phyloP scores from a whole-genome alignment of 257 asterid species.

The Solanum appendiculatum region DNA sequence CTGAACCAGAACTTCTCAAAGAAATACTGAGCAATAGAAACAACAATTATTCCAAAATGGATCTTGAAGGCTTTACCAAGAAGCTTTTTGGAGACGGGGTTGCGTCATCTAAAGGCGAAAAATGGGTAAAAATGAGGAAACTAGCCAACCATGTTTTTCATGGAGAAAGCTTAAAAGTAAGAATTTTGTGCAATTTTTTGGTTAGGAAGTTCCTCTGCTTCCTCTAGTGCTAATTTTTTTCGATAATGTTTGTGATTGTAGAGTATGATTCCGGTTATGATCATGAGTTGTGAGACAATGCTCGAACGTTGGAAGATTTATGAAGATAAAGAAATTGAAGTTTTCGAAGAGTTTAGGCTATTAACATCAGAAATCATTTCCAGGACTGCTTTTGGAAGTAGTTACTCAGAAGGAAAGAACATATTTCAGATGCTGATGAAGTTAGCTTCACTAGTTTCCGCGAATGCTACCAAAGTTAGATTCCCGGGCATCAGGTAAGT shows the following conservation, averaged over 20 bases:
- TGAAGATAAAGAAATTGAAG: slow-evolving; percentile 43
- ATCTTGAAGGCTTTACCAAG: slow-evolving; percentile 47
- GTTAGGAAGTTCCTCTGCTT: not conserved
- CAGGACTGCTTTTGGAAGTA: slow-evolving; percentile 68
- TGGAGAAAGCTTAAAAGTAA: slow-evolving; percentile 45
- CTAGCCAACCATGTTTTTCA: slow-evolving; percentile 53
- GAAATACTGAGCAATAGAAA: slow-evolving; percentile 45
- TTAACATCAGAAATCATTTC: slow-evolving; percentile 57
- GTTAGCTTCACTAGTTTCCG: slow-evolving; percentile 26
- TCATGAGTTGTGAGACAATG: slow-evolving; percentile 40
- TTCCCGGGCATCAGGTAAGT: slow-evolving; percentile 39
- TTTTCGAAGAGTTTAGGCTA: slow-evolving; percentile 40
- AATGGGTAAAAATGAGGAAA: slow-evolving; percentile 56
- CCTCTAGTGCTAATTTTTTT: not conserved
- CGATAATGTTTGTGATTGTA: not conserved
- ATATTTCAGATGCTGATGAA: slow-evolving; percentile 53
- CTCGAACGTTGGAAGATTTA: slow-evolving; percentile 37
- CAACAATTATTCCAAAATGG: slow-evolving; percentile 43
- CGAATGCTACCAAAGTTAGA: slow-evolving; percentile 27
- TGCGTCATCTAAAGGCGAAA: slow-evolving; percentile 48
- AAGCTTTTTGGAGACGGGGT: slow-evolving; percentile 64
- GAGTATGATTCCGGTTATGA: slow-evolving; percentile 49
- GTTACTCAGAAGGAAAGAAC: slow-evolving; percentile 50
- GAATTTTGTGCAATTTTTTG: not conserved
- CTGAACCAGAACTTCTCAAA: slow-evolving; percentile 44